phyloP scores from a whole-genome alignment of 139 green algal genomes.

The Auxenochlorella protothecoides region DNA sequence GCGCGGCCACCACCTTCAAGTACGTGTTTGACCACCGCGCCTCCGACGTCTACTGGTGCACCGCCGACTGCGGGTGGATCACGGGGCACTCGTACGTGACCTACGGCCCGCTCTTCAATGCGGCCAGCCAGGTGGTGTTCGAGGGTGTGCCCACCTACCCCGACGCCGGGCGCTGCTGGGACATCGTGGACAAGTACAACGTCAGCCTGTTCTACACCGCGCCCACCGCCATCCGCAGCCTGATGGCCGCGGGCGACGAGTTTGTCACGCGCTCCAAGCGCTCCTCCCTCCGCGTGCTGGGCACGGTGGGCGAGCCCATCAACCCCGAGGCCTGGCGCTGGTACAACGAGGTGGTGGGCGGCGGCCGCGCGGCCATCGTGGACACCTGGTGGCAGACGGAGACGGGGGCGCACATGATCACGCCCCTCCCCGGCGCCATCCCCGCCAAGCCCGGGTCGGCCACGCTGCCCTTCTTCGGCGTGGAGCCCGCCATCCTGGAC shows the following conservation, averaged over 20 bases:
- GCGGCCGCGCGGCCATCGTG: slow-evolving; percentile 66
- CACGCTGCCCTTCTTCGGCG: slow-evolving; percentile 92
- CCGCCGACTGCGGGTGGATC: slow-evolving; percentile 97
- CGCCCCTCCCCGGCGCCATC: slow-evolving; percentile 68
- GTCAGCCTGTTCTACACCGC: slow-evolving; percentile 92
- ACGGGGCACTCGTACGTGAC: slow-evolving; percentile 84
- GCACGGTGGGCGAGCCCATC: slow-evolving; percentile 96
- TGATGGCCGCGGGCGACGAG: slow-evolving; percentile 78
- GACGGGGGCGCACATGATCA: slow-evolving; percentile 87
- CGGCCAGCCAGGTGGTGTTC: slow-evolving; percentile 77
- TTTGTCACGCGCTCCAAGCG: slow-evolving; percentile 39
- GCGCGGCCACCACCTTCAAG: slow-evolving; percentile 61
- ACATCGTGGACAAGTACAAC: slow-evolving; percentile 80
- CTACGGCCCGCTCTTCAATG: slow-evolving; percentile 80
- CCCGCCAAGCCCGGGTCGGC: slow-evolving; percentile 75
- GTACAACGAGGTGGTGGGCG: slow-evolving; percentile 72
- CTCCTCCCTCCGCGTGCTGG: slow-evolving; percentile 68
- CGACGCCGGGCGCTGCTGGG: slow-evolving; percentile 80
- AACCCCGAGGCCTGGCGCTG: slow-evolving; percentile 95
- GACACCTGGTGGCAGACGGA: slow-evolving; percentile 99
- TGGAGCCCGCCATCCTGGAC: slow-evolving; percentile 82
- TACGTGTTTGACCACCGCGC: slow-evolving; percentile 69
- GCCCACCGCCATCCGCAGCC: slow-evolving; percentile 81
- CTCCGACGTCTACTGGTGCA: slow-evolving; percentile 91
- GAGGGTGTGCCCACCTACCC: slow-evolving; percentile 88